Evolutionary conservation across 257 asterid species (phyloP), one percentile per base, ranked within the genome.

Genomic region (Nemophila menziesii): DNA sequence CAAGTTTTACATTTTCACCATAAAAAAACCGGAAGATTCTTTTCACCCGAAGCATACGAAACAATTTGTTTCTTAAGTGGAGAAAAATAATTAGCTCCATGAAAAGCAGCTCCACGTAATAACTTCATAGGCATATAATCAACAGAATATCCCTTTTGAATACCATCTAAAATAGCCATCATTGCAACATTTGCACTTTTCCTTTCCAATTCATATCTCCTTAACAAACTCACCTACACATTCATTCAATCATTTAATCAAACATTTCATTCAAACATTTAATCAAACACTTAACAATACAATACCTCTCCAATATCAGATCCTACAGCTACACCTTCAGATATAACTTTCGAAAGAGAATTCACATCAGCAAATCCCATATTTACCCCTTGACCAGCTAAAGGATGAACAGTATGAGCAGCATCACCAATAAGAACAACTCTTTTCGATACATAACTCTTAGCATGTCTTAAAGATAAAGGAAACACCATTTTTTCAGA

Each of bases 361-460:
- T 61, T 45, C 5, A 93, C 93, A 56, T 90, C 99, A 34, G 78
- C 87, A 50, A 90, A 90, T 22, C 99, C 99, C 94, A 90, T 79
- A 67, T 90, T 85, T 43, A 90, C 99, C 57, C 99, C 99, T 67
- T 85, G 99, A 46, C 99, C 99, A 51, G 99, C 99, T 77, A 90
- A 76, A 29, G 99, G 99, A 61, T 90, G 96, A 61, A 90, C 94
- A 3, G 99, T 90, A 27, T 90, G 96, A 16, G 96, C 99, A 2
- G 96, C 99, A 58, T 90, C 99, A 27, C 99, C 99, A 52, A 85
- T 59, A 49, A 90, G 89, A 54, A 19, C 92, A 23, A 66, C 74
- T 12, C 92, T 82, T 46, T 69, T 81, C 1, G 58, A 55, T 9
- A 63, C 83, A 46, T 90, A 90, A 10, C 53, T 21, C 43, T 79